Base-by-base conservation (phyloP, 352 stramenopile genomes). In the Phytophthora ramorum region DNA sequence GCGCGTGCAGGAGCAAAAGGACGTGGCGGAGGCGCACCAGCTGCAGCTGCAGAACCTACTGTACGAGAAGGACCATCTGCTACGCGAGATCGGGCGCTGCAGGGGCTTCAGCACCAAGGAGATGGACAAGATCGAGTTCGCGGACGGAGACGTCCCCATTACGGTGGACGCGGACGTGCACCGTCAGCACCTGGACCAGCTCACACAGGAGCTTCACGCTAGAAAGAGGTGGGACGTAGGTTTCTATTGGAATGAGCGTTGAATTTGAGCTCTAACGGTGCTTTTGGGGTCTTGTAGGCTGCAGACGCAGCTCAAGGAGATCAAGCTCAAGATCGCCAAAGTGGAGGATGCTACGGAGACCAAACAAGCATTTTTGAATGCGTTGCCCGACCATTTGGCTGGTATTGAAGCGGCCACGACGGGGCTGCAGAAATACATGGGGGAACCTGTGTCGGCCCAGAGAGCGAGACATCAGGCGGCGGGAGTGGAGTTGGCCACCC, bases 61-160 rank as follows among this genome's bases (percentile, higher is more conserved):
- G 41, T 94, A 94, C 64, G 86, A 94, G 59, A 94, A 94, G 48
- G 83, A 94, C 63, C 83, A 94, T 60, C 63, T 94, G 34, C 24
- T 90, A 58, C 83, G 86, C 49, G 86, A 92, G 57, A 94, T 94
- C 72, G 76, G 73, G 0, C 83, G 86, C 70, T 92, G 84, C 61
- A 58, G 76, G 1, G 84, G 83, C 34, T 92, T 92, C 60, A 79
- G 71, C 40, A 91, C 79, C 13, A 92, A 88, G 49, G 86, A 92
- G 63, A 87, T 94, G 82, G 84, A 94, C 63, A 78, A 83, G 63
- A 94, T 94, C 63, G 73, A 89, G 67, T 92, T 92, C 63, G 70
- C 67, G 2, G 66, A 73, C 43, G 85, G 72, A 40, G 34, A 66
- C 30, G 34, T 91, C n/a, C 80, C 82, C 34, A 90, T 94, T 41